Evolutionary conservation across 352 stramenopile genomes (phyloP).

Genomic region (Globisporangium viniferum): DNA sequence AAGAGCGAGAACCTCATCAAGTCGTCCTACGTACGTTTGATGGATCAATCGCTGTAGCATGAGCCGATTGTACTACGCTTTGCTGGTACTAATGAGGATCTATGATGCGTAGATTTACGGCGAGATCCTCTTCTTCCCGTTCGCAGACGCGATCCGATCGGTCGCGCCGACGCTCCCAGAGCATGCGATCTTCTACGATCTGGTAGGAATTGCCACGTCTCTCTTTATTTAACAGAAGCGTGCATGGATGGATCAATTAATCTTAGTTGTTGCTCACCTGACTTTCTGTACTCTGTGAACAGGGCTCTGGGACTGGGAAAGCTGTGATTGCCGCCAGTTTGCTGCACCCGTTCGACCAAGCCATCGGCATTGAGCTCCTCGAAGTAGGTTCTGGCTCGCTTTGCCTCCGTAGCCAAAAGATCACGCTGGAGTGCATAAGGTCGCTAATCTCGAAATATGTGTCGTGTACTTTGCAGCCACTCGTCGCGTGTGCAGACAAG

Average conservation of each 20-base stretch:
- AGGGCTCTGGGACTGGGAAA: constrained; percentile 82
- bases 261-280: neutral
- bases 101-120: constrained; percentile 61
- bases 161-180: constrained; percentile 60
- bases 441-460: neutral
- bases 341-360: constrained; percentile 79
- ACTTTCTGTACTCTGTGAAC: neutral
- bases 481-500: constrained; percentile 76
- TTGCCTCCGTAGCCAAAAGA: neutral
- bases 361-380: constrained; percentile 78
- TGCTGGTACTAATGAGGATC: neutral
- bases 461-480: constrained; percentile 32
- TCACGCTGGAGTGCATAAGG: neutral
- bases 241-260: neutral
- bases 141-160: constrained; percentile 68
- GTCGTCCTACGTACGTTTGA: constrained; percentile 58
- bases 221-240: neutral
- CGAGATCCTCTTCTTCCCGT: constrained; percentile 84
- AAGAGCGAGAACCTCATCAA: constrained; percentile 80
- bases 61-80: neutral
- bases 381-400: constrained; percentile 27
- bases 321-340: constrained; percentile 75
- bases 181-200: constrained; percentile 79
- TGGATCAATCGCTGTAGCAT: neutral
- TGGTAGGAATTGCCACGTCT: constrained; percentile 32